phyloP scores from a whole-genome alignment of 2,329 filamentous ascomycete species.

The Aspergillus quadrilineatus region DNA sequence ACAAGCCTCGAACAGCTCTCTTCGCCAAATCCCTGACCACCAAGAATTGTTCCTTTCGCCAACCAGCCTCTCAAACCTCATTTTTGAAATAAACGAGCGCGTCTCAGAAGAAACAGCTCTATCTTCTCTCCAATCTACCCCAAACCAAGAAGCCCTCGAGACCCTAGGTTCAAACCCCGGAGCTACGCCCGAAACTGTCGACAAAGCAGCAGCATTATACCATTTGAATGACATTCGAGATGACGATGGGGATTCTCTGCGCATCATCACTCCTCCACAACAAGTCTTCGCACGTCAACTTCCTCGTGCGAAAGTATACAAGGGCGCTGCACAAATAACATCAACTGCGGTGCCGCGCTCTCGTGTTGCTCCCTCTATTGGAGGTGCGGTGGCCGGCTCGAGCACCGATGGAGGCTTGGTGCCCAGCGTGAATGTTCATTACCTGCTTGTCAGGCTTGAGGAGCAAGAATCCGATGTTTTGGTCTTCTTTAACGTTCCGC shows the following conservation, averaged over 20 bases:
- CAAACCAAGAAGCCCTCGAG: constrained; percentile 49
- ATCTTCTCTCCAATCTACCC: constrained; percentile 28
- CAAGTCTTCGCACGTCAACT: constrained; percentile 53
- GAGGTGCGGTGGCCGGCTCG: constrained; percentile 21
- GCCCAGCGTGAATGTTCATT: constrained; percentile 64
- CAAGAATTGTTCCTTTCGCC: constrained; percentile 90
- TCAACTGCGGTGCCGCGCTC: constrained; percentile 13
- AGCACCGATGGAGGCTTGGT: constrained; percentile 22
- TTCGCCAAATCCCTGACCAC: constrained; percentile 53
- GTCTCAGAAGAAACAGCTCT: constrained; percentile 49
- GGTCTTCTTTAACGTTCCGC: constrained; percentile 84
- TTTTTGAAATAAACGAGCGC: constrained; percentile 86
- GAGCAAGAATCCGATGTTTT: constrained; percentile 76
- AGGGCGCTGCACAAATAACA: constrained; percentile 30
- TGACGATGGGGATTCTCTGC: constrained; percentile 62
- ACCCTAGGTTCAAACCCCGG: constrained; percentile 47
- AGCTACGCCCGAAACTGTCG: not conserved
- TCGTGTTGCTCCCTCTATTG: constrained; percentile 16
- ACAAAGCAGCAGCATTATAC: constrained; percentile 19
- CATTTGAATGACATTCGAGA: constrained; percentile 65
- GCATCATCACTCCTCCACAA: constrained; percentile 65
- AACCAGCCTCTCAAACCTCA: constrained; percentile 79
- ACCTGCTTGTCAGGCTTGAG: constrained; percentile 75
- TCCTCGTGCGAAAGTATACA: constrained; percentile 23
- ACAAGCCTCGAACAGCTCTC: constrained; percentile 25